Conservation (phyloP, 768 basidiomycete species). For the Piloderma croceum region DNA sequence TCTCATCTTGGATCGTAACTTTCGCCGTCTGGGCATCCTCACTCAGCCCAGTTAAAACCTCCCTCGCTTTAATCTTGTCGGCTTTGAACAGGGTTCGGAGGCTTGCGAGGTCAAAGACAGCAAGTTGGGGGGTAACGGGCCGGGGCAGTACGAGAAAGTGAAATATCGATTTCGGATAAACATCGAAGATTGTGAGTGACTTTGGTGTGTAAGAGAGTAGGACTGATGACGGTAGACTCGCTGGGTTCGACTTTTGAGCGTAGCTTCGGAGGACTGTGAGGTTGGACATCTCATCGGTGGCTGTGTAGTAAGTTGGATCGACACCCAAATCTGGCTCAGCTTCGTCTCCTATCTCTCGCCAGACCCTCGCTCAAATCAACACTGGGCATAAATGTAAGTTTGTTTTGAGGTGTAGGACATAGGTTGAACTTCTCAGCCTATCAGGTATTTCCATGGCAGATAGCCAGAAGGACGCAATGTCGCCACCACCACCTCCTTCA, state of each 20-base stretch:
- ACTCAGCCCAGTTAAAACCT: conserved; percentile 45
- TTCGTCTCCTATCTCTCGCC: too few species aligned
- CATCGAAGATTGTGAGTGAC: conserved; percentile 67
- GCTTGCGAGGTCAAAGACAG: conserved; percentile 37
- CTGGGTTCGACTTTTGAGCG: conserved; percentile 44
- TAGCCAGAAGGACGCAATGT: too few species aligned
- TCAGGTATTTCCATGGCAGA: too few species aligned
- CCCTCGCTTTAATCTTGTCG: conserved; percentile 49
- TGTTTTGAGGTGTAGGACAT: too few species aligned
- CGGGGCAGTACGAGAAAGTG: conserved; percentile 87
- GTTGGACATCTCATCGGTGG: conserved; percentile 19
- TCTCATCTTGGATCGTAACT: conserved; percentile 69
- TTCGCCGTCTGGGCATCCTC: conserved; percentile 53
- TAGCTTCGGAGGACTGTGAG: conserved; percentile 58
- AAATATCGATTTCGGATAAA: conserved; percentile 77
- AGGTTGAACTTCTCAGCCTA: too few species aligned
- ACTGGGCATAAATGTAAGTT: too few species aligned
- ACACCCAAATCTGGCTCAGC: too few species aligned
- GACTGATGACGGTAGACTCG: conserved; percentile 52
- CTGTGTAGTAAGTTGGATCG: too few species aligned
- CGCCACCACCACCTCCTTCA: too few species aligned
- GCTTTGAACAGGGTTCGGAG: conserved; percentile 51
- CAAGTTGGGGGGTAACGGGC: conserved; percentile 25
- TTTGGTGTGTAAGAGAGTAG: conserved; percentile 50
- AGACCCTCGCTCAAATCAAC: too few species aligned